Evolutionary conservation across 2,329 filamentous ascomycete species (phyloP), one percentile per base, ranked within the genome.

Genomic region (Arthrobotrys megalospora): DNA sequence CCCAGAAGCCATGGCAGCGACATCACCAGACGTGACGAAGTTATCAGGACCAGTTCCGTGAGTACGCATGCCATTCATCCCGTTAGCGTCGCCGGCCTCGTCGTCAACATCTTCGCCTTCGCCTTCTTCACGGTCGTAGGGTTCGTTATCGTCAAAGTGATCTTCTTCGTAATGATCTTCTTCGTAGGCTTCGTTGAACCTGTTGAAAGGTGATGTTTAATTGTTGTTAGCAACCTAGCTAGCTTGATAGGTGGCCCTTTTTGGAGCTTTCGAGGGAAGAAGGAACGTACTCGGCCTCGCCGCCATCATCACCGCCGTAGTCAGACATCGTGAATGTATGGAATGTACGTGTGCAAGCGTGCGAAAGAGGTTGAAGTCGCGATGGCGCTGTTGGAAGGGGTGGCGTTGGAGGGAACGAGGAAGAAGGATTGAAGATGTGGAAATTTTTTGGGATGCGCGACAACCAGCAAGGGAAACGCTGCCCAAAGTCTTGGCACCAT

Each of bases 251-350:
- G 24, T 28, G 24, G 24, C 24, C 24, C 24, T 2, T 28, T 28
- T 5, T 21, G 19, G 24, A 53, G 50, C 50, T 53, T 6, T 19
- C 24, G 11, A 24, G 28, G 80, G 45, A 43, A 41, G 16, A 16
- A 50, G 8, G 41, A 38, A 77, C 80, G 58, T 79, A 63, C 81
- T 67, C 88, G 81, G 73, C 66, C 36, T 87, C 88, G 81, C 87
- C 88, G 80, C 86, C 87, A 82, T 90, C 89, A 81, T 91, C 89
- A 82, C 91, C 89, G 81, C 90, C 91, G 85, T 90, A 91, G 85
- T 93, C 91, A 85, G 91, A 93, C 91, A 93, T 93, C 34, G 32
- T 73, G 43, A 28, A 68, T 53, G 6, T 28, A 55, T 66, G 1
- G 43, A 45, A 34, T 8, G 24, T 16, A 16, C 19, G 32, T 52